Conservation (phyloP, 2,329 filamentous ascomycete genomes). For the Chalara sp. region DNA sequence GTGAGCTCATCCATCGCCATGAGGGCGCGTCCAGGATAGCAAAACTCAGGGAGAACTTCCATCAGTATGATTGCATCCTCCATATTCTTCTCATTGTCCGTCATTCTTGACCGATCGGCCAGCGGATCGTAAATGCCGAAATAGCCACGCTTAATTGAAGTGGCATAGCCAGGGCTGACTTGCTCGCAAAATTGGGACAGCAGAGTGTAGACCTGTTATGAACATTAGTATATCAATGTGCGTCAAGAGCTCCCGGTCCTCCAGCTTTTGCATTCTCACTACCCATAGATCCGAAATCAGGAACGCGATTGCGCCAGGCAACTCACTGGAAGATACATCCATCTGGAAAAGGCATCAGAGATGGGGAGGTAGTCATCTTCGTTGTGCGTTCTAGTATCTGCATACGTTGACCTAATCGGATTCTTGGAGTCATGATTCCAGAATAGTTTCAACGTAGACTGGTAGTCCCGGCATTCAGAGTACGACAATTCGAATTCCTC, state of each 20-base stretch:
- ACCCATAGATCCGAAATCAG: too few species aligned
- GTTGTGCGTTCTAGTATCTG: too few species aligned
- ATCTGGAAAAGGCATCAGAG: too few species aligned
- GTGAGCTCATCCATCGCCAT: conserved; percentile 7
- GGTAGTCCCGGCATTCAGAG: background rate
- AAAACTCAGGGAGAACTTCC: conserved; percentile 8
- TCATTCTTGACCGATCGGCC: conserved; percentile 1
- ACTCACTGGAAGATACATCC: too few species aligned
- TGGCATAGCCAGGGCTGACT: background rate
- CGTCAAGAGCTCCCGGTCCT: too few species aligned
- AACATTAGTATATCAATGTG: too few species aligned
- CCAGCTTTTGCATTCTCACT: too few species aligned
- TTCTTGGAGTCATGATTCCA: too few species aligned
- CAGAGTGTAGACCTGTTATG: background rate
- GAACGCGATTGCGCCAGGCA: too few species aligned
- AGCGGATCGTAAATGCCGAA: conserved; percentile 6
- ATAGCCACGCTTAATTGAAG: conserved; percentile 3
- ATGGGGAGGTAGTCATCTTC: too few species aligned
- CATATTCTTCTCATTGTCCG: background rate
- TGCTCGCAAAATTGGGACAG: conserved; percentile 4
- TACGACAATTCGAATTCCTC: background rate
- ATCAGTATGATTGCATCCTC: conserved; percentile 1
- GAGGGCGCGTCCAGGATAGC: conserved; percentile 1
- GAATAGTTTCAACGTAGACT: background rate
- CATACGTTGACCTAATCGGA: too few species aligned